Base-by-base conservation (phyloP, 2,329 filamentous ascomycete species). In the Blastomyces silverae region DNA sequence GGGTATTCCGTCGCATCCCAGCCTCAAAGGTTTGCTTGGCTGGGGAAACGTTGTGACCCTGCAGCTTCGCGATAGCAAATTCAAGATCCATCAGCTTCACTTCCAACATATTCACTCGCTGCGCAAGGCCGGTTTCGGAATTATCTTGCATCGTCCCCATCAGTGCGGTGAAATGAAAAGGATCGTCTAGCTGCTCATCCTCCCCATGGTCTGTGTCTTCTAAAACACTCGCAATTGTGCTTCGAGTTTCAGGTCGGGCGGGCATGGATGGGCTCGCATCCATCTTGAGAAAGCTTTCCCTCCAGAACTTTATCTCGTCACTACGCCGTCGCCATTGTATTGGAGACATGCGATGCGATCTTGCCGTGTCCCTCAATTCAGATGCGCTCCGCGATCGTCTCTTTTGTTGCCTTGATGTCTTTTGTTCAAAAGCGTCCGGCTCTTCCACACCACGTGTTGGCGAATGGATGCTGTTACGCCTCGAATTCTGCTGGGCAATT, bases 31-130 rank as follows among this genome's bases (percentile, higher is more conserved):
- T 62, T 46, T 63, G 52, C 22, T 57, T 57, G n/a, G 62, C 57
- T 6, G 68, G 66, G 28, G 70, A 70, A 48, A 70, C 65, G 15
- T 72, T 68, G 39, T 68, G 73, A 58, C 73, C 76, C 68, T 82
- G 80, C 65, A 82, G 74, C 62, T 80, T 78, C 0, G 79, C 78
- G 66, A 82, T 79, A 5, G 80, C 80, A 64, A 80, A 80, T 67
- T 82, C 80, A 4, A 82, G 73, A 59, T 82, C 80, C 67, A 81
- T 80, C 61, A 82, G 70, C 66, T 82, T 82, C 28, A 82, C 80
- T 66, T 82, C 80, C 7, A 82, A 70, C 0, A 80, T 82, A 44
- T 78, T 78, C n/a, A 82, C 67, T 58, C 80, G 75, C 64, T 82
- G 79, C 64, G 80, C 79, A 0, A 82, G 69, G 46, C 73, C 77